A percentile compares a stretch with the other conserved stretches of the same genome.
Conservation (phyloP, 768 basidiomycete genomes). For the Collybiopsis confluens region DNA sequence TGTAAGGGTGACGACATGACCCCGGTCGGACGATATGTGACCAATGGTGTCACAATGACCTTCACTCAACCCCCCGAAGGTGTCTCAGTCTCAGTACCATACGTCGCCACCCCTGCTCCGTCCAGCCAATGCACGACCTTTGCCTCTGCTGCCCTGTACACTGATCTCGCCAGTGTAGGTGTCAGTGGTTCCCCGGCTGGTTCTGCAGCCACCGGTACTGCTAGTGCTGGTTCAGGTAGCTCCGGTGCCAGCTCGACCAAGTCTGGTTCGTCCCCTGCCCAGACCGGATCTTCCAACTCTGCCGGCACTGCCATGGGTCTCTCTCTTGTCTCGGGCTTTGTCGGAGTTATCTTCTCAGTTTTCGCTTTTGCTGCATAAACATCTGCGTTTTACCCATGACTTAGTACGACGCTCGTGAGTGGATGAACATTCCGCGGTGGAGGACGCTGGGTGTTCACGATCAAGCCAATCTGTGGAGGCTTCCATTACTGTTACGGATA, state of each 20-base stretch:
- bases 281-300: neutral
- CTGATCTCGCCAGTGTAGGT: conserved; percentile 10
- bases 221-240: neutral
- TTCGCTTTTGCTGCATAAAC: neutral
- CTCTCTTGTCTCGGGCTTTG: conserved; percentile 5
- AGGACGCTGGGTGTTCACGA: no score
- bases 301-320: conserved; percentile 8
- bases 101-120: conserved; percentile 19
- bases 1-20: conserved; percentile 48
- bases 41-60: conserved; percentile 16
- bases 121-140: conserved; percentile 17
- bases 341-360: neutral
- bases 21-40: conserved; percentile 41
- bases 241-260: neutral
- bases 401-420: neutral
- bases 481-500: neutral
- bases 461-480: no score
- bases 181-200: neutral
- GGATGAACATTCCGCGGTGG: neutral
- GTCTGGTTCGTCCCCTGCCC: neutral
- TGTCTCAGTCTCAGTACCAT: conserved; percentile 18
- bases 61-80: conserved; percentile 23
- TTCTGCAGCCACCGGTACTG: neutral
- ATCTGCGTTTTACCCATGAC: neutral
- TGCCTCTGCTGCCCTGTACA: conserved; percentile 13